Conservation (phyloP, 768 basidiomycete species). For the Boletus barrowsii region DNA sequence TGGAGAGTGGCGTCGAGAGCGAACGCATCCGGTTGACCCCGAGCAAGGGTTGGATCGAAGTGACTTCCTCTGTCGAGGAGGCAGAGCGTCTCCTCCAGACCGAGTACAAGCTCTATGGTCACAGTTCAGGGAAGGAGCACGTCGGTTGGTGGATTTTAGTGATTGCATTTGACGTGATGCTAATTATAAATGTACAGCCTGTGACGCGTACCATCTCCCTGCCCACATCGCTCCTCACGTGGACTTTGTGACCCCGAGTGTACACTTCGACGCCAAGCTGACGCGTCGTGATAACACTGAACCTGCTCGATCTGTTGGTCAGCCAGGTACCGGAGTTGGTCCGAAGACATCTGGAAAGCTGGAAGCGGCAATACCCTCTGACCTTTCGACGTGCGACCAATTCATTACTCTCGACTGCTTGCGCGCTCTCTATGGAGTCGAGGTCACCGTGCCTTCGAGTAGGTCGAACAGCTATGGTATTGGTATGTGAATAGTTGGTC, state of each 20-base stretch:
- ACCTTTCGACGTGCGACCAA: slow-evolving; percentile 21
- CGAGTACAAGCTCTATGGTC: slow-evolving; percentile 30
- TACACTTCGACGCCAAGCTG: slow-evolving; percentile 32
- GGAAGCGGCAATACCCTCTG: neutral
- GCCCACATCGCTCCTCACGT: slow-evolving; percentile 30
- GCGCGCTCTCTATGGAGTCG: slow-evolving; percentile 24
- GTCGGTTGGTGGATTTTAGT: slow-evolving; percentile 16
- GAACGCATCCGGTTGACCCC: slow-evolving; percentile 16
- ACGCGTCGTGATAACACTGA: slow-evolving; percentile 5
- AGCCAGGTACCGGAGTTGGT: slow-evolving; percentile 2
- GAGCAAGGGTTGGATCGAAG: slow-evolving; percentile 26
- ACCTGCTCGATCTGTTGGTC: slow-evolving; percentile 14
- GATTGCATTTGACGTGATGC: neutral
- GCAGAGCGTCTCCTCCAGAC: slow-evolving; percentile 33
- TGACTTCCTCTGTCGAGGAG: slow-evolving; percentile 28
- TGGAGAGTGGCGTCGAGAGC: slow-evolving; percentile 20
- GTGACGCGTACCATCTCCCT: slow-evolving; percentile 34
- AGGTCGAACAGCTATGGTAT: slow-evolving; percentile 33
- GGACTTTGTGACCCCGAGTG: slow-evolving; percentile 35
- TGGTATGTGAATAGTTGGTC: slow-evolving; percentile 13
- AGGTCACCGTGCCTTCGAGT: slow-evolving; percentile 20
- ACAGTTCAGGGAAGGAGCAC: slow-evolving; percentile 23
- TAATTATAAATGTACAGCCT: slow-evolving; percentile 16
- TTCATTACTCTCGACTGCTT: slow-evolving; percentile 32
- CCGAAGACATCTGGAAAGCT: slow-evolving; percentile 19